Evolutionary conservation across 768 basidiomycete species (phyloP), one percentile per base, ranked within the genome.

Genomic region (Collybia mongolica): DNA sequence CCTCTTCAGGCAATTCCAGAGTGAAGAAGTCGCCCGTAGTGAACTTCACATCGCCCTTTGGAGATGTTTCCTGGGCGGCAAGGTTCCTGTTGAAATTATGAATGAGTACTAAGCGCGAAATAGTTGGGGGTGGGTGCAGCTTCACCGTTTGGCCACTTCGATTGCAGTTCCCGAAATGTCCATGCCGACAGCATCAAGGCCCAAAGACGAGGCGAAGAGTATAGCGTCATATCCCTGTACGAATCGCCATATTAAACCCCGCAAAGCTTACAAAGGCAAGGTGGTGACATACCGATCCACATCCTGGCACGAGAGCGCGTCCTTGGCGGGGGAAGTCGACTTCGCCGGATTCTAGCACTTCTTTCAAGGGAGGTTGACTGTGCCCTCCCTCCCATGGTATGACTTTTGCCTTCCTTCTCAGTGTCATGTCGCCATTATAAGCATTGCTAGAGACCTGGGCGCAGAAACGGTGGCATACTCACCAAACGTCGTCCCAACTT

Each of bases 331-430:
- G 78, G 38, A 79, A 67, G 0, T 70, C 61, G 6, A 82, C 56
- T 22, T 68, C 63, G 14, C 67, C 67, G 2, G 74, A 73, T 42
- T 77, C 67, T 15, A 86, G 58, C 1, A 83, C 63, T 42, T 82
- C 78, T 22, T 61, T 64, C 52, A 87, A 65, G 0, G 83, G 73
- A 6, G 80, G 83, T 54, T 87, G 84, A 3, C 69, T 56, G 2
- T 66, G 60, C 4, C 82, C 77, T 5, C 61, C 60, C 54, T 88
- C 86, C 86, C 87, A 89, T 1, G 87, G 86, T 0, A 82, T 86
- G 1, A 80, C 48, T 0, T 71, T 67, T 0, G 63, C 55, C 57
- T 77, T 67, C 81, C 82, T 80, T 53, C 12, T 19, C 17, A 14
- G 29, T 5, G 1, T 17, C 22, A 12, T 5, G 22, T 15, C 42